These are phyloP conservation scores for Globisporangium middletonii DNA, from an alignment of 352 stramenopile species.

Conservation along the genomic window DNA sequence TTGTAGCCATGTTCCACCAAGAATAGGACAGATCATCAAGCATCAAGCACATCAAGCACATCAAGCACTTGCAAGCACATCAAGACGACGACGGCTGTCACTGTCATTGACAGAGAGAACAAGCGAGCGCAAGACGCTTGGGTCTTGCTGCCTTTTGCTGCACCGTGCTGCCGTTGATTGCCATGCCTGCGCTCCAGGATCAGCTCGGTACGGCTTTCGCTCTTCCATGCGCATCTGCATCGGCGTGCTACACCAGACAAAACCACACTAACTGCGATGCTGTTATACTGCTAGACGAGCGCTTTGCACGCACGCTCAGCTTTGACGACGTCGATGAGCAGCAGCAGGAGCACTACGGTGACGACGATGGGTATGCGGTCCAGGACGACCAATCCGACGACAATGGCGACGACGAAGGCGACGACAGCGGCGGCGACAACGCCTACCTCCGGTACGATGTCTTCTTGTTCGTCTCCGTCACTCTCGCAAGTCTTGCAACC, in stretches of 20 bases:
- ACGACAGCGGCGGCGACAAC: neutral
- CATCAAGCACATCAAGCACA: too few species aligned
- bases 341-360: constrained; percentile 17
- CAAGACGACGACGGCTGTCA: too few species aligned
- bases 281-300: constrained; percentile 25
- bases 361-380: constrained; percentile 6
- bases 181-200: constrained; percentile 37
- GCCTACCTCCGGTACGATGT: constrained; percentile 6
- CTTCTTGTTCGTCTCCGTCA: neutral
- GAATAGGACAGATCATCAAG: too few species aligned
- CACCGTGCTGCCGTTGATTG: neutral
- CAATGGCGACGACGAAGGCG: constrained; percentile 1
- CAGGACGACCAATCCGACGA: constrained; percentile 7
- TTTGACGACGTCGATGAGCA: constrained; percentile 22
- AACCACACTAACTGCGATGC: neutral
- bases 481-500: neutral
- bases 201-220: constrained; percentile 24
- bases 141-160: neutral
- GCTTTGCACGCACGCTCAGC: constrained; percentile 30
- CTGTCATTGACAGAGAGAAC: too few species aligned
- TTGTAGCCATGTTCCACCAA: too few species aligned
- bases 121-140: neutral
- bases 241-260: neutral
- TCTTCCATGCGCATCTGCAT: neutral
- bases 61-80: too few species aligned